Base-by-base conservation (phyloP, 2,329 filamentous ascomycete species). In the Pseudopithomyces chartarum region DNA sequence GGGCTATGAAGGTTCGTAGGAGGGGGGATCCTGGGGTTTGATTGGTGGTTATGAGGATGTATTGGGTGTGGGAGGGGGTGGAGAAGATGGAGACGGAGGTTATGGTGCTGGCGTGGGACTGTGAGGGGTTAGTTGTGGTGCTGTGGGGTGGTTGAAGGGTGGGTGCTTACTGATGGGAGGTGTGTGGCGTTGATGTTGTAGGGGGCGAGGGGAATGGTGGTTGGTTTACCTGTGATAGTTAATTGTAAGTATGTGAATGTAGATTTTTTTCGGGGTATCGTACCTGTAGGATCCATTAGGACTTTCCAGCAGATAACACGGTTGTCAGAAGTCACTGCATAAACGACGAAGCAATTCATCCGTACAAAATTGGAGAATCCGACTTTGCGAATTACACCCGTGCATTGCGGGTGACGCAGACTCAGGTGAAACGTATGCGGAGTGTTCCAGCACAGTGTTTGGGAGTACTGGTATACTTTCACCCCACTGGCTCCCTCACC, bases 401-500 rank as follows among this genome's bases (percentile, higher is more conserved):
- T 62, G 39, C 62, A 65, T 5, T 52, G n/a, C 12, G 55, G 58
- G 22, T 62, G 66, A 13, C 26, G 46, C 39, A 68, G 48, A 32
- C 44, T 56, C 10, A 59, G 22, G 17, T 49, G 48, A 23, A 29
- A 55, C 47, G 61, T 38, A 33, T 26, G 42, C 22, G 58, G 52
- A 23, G 15, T 19, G 40, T 55, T 62, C 63, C 63, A 67, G 36
- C 55, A 50, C 26, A 46, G 48, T 15, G 29, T 47, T 32, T 52
- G 56, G 10, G 53, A 53, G 43, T 56, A 65, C 17, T 43, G 52
- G 50, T 56, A 68, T 6, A 68, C 20, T 43, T 62, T 68, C 22
- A 66, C 61, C 6, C 59, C 63, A 19, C 59, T 65, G n/a, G 56
- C 34, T 17, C 65, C 62, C 51, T 65, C 57, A 12, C 65, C 64